Evolutionary conservation across 495 filamentous ascomycete genomes (phyloP), one percentile per base, ranked within the genome.

Genomic region (Penicillium roqueforti): DNA sequence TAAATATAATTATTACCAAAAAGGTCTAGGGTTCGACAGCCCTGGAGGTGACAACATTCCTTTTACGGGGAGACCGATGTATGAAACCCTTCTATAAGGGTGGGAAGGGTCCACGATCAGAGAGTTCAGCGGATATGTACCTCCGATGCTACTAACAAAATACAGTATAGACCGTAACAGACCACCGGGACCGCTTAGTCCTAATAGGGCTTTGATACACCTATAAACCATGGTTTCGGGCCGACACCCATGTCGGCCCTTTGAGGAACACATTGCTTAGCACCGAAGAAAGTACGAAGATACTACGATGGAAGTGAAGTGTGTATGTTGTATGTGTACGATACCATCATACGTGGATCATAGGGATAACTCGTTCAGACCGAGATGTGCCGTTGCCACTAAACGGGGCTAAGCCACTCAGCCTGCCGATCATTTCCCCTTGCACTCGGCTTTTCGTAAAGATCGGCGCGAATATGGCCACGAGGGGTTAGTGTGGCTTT

Each of bases 81-180:
- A 52, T 44, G 49, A 20, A 32, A 36, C 20, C n/a, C 9, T 52
- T 52, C 40, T 42, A 52, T 38, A 52, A 52, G 39, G n/a, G n/a
- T n/a, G n/a, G n/a, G n/a, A n/a, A n/a, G n/a, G n/a, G n/a, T n/a
- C n/a, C n/a, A n/a, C n/a, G n/a, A 48, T 48, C 46, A 23, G 10
- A n/a, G 28, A 43, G 28, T 31, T 11, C 9, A 28, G 22, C 39
- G 49, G 37, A 52, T 28, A 23, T 20, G 6, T 22, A 18, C 19
- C 14, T 36, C 7, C n/a, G 38, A 42, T 51, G 25, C n/a, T 13
- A 48, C 40, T 44, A 52, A 34, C 40, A 23, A 20, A 44, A 52
- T 43, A 10, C 8, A 31, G 50, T 42, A 26, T 52, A 36, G 39
- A 26, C 9, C 7, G 29, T 11, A 18, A 37, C 23, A 19, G 23